phyloP scores from a whole-genome alignment of 2,329 filamentous ascomycete genomes.

The Phialemoniopsis sp. region DNA sequence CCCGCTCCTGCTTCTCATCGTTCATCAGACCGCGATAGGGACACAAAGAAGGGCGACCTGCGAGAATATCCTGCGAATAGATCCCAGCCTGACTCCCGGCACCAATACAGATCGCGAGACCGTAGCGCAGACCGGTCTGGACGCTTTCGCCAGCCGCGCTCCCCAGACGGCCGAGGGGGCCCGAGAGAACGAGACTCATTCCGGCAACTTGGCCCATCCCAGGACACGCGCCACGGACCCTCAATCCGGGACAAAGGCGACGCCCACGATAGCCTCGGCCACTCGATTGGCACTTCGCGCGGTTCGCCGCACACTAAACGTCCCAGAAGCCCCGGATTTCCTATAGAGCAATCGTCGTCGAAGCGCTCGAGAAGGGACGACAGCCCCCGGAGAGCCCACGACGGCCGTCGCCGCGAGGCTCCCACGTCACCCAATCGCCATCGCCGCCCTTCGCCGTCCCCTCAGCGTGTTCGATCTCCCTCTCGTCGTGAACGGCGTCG shows the following conservation, averaged over 20 bases:
- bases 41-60: slow-evolving; percentile 14
- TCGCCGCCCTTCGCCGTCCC: slow-evolving; percentile 8
- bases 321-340: slow-evolving; percentile 19
- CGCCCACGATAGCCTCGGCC: slow-evolving; percentile 5
- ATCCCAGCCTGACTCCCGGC: slow-evolving; percentile 26
- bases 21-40: slow-evolving; percentile 11
- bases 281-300: slow-evolving; percentile 12
- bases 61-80: slow-evolving; percentile 19
- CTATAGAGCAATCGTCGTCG: slow-evolving; percentile 10
- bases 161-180: too few species aligned
- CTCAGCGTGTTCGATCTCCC: slow-evolving; percentile 13
- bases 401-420: neutral
- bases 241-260: slow-evolving; percentile 1
- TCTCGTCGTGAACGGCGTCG: slow-evolving; percentile 15
- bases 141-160: slow-evolving; percentile 5
- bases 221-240: neutral
- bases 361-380: slow-evolving; percentile 9
- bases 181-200: neutral
- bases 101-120: slow-evolving; percentile 31
- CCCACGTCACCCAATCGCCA: slow-evolving; percentile 1
- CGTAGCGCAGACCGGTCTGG: slow-evolving; percentile 27
- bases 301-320: slow-evolving; percentile 19
- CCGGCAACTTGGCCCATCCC: neutral
- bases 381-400: slow-evolving; percentile 3
- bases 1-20: slow-evolving; percentile 20